Conservation (phyloP, 345 rosid genomes). For the Pistacia vera region DNA sequence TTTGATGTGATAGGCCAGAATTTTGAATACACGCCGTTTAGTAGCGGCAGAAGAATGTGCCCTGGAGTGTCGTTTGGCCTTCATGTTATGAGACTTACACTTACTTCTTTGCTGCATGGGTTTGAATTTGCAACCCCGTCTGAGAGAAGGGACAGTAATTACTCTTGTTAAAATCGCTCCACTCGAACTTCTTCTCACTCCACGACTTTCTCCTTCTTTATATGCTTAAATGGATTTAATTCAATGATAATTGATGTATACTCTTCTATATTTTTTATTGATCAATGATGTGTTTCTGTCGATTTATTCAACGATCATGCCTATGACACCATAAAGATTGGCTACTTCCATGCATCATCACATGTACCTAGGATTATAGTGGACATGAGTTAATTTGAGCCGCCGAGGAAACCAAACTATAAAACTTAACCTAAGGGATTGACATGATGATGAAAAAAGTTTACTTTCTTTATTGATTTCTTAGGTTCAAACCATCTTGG, state of each 20-base stretch:
- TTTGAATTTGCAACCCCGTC: conserved; percentile 28
- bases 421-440: too few species aligned
- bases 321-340: too few species aligned
- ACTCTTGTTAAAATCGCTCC: conserved; percentile 28
- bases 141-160: conserved; percentile 7
- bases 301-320: too few species aligned
- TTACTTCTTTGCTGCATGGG: conserved; percentile 31
- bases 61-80: conserved; percentile 34
- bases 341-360: too few species aligned
- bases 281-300: too few species aligned
- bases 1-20: conserved; percentile 26
- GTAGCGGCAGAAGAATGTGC: conserved; percentile 40
- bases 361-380: too few species aligned
- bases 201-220: conserved; percentile 23
- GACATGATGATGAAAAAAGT: too few species aligned
- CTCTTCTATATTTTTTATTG: too few species aligned
- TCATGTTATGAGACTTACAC: conserved; percentile 24
- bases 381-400: too few species aligned
- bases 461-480: too few species aligned
- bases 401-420: too few species aligned
- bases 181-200: conserved; percentile 31
- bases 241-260: background rate
- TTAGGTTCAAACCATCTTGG: too few species aligned
- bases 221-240: background rate
- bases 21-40: conserved; percentile 31